Evolutionary conservation across 2,329 filamentous ascomycete genomes (phyloP), one percentile per base, ranked within the genome.

Genomic region (Helicocarpus griseus): DNA sequence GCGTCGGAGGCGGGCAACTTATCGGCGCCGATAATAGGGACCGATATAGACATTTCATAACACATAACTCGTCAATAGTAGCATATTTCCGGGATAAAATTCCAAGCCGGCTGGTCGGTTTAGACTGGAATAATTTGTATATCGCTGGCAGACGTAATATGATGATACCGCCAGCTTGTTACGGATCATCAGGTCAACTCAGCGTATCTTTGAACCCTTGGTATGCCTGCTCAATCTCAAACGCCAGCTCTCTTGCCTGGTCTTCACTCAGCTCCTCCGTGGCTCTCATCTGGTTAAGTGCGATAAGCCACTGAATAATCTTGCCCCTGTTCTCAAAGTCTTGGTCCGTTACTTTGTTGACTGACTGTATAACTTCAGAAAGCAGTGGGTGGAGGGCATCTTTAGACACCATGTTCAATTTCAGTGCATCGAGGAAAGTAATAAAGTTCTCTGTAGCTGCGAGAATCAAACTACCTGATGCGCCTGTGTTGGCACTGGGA

Each of bases 371-470:
- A 17, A 96, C 89, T 61, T 97, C 93, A 1, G 90, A 91, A 2
- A 98, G 78, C 19, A 98, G 75, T 3, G 93, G 93, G 65, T 98
- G 94, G n/a, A 98, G 75, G 56, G 93, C 89, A 68, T 97, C 91
- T 65, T 98, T 98, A 45, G 91, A 91, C 9, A 95, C 77, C 62
- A 97, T 82, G 41, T 91, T 90, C 50, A 98, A 81, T 65, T 90
- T 90, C 61, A 98, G 79, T 14, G 93, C 94, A 65, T 98, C 93
- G 49, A 98, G 80, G 65, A 98, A 91, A 0, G 93, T 98, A 69
- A 98, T 98, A 68, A 98, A 98, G 67, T 96, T 94, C 69, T 98
- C 90, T 0, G 91, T 97, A 1, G 93, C 93, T 57, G 91, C 85
- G 39, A 94, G 75, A 53, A 97, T 94, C 33, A 96, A 71, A 41